A percentile compares a stretch with the other conserved stretches of the same genome.
Conservation (phyloP, 2,329 filamentous ascomycete genomes). For the Calonectria henricotiae region DNA sequence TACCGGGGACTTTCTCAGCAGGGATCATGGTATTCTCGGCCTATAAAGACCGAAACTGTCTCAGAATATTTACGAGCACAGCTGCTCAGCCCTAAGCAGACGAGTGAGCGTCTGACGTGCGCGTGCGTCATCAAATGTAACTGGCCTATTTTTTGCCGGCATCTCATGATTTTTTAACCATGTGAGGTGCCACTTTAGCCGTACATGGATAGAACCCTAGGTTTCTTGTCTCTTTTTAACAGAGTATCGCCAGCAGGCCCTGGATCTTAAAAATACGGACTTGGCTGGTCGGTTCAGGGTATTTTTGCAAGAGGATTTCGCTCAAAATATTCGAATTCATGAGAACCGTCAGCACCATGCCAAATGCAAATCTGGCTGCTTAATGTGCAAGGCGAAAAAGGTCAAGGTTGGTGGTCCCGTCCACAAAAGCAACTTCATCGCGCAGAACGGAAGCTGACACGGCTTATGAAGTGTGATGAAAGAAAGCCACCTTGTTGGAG, state of each 20-base stretch:
- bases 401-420: conserved; percentile 22
- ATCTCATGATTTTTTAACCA: background rate
- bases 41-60: background rate
- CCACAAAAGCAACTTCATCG: no score
- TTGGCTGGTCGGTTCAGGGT: conserved; percentile 17
- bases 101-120: background rate
- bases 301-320: conserved; percentile 23
- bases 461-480: conserved; percentile 27
- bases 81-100: background rate
- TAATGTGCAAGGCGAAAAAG: conserved; percentile 34
- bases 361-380: conserved; percentile 26
- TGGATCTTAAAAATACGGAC: background rate
- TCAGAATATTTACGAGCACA: no score
- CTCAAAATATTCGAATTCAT: background rate
- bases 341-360: background rate
- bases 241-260: background rate
- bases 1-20: background rate
- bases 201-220: no score
- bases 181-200: background rate
- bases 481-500: conserved; percentile 17
- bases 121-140: background rate
- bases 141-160: background rate
- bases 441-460: background rate
- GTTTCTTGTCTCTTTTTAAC: background rate
- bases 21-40: background rate